Conservation (phyloP, 2,329 filamentous ascomycete species). For the Exophiala bonariae region DNA sequence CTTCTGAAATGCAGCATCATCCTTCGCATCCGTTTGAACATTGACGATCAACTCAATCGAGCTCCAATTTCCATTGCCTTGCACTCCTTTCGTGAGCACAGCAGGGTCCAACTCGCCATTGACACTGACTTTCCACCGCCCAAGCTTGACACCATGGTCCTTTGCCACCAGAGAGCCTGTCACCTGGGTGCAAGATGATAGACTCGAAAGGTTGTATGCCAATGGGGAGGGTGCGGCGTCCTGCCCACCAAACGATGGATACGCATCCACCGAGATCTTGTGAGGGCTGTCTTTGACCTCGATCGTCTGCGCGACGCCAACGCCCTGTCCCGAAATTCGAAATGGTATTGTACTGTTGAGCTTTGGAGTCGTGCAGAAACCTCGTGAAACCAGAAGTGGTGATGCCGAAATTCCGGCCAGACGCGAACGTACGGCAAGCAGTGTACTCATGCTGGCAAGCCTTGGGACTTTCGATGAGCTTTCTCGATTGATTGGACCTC, state of each 20-base stretch:
- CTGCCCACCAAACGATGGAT: slow-evolving; percentile 31
- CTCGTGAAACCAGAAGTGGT: no score
- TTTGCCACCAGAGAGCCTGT: slow-evolving; percentile 32
- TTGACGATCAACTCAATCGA: slow-evolving; percentile 23
- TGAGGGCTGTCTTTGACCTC: slow-evolving; percentile 30
- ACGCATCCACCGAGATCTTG: slow-evolving; percentile 31
- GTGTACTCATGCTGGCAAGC: no score
- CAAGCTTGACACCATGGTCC: slow-evolving; percentile 30
- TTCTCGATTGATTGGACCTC: no score
- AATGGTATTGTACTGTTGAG: slow-evolving; percentile 22
- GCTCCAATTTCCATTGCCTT: slow-evolving; percentile 35
- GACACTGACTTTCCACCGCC: slow-evolving; percentile 30
- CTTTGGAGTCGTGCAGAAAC: no score
- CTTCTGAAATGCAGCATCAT: slow-evolving; percentile 21
- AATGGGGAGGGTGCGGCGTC: slow-evolving; percentile 33
- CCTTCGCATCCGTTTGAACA: slow-evolving; percentile 30
- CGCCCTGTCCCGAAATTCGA: slow-evolving; percentile 27
- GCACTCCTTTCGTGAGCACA: slow-evolving; percentile 28
- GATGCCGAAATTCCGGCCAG: no score
- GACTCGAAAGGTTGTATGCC: slow-evolving; percentile 31
- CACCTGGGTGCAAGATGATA: slow-evolving; percentile 34
- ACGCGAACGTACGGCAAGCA: no score
- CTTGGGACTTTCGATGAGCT: no score
- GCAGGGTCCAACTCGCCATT: slow-evolving; percentile 28
- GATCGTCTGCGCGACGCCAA: slow-evolving; percentile 28